Base-by-base conservation (phyloP, 1,284 basidiomycete genomes). In the Ustilago shanxiensis region DNA sequence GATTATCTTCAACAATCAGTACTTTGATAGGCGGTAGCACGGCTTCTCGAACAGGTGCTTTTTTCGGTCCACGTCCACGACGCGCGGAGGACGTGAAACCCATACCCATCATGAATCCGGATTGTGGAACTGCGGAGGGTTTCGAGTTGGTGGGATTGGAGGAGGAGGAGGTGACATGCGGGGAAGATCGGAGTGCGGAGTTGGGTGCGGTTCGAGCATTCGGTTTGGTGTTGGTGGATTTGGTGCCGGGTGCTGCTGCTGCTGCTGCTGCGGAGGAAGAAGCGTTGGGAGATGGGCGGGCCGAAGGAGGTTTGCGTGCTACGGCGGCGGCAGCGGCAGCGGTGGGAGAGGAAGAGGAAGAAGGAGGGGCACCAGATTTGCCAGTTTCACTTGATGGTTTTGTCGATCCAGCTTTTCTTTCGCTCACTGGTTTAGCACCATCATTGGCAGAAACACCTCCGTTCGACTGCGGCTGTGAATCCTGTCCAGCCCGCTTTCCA, bases 1-100 rank as follows among this genome's bases (percentile, higher is more conserved):
- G 93, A 85, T 99, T 99, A 88, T 99, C 97, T 72, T 86, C 84
- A 14, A 86, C 84, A 53, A 86, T 83, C 29, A 86, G 70, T 45
- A 86, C 83, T 52, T 84, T 84, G 73, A 85, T 85, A 3, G 83
- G 82, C 31, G 84, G 83, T 41, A 86, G 39, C 8, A 85, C 80
- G 11, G 75, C 79, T 51, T 84, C 81, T 18, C 78, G 69, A 29
- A 81, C 68, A 13, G 77, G 72, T 7, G 79, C 77, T 57, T 79
- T 75, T 53, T 79, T 83, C 16, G 81, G 80, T 2, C 76, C 77
- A 5, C 65, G 37, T 1, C 72, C 68, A 22, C 70, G 67, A 11
- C 72, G 69, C 3, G 51, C 61, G 10, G 73, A 70, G 2, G 79
- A 59, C 5, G 82, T 62, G 58, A 83, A 83, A 4, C 82, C 82